phyloP scores from a whole-genome alignment of 305 asterid genomes.

The Ilex paraguariensis region DNA sequence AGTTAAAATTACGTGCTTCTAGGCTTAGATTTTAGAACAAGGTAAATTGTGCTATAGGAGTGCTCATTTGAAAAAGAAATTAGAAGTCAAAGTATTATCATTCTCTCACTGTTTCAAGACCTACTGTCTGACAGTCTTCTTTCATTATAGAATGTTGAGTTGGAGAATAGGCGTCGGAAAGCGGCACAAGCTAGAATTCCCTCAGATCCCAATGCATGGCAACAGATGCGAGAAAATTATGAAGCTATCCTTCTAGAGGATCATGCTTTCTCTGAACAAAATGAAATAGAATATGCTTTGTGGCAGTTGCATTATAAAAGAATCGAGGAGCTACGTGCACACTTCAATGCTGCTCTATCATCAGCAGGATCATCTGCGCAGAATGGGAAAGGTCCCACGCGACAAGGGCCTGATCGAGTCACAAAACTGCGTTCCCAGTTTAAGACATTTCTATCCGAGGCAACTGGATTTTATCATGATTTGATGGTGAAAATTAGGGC shows the following conservation, averaged over 20 bases:
- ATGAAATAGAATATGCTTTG: constrained; percentile 77
- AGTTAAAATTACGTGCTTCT: neutral
- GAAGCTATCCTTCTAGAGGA: constrained; percentile 92
- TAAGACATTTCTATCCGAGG: constrained; percentile 87
- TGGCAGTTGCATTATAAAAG: constrained; percentile 97
- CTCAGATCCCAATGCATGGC: constrained; percentile 94
- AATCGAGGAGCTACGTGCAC: constrained; percentile 85
- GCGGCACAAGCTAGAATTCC: constrained; percentile 87
- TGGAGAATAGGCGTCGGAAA: constrained; percentile 78
- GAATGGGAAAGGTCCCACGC: constrained; percentile 66
- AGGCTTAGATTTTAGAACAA: neutral
- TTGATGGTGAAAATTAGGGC: constrained; percentile 82
- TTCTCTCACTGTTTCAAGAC: neutral
- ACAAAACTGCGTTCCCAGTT: constrained; percentile 80
- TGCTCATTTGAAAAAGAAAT: neutral
- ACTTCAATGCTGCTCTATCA: constrained; percentile 57
- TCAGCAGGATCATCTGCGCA: constrained; percentile 56
- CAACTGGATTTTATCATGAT: constrained; percentile 95
- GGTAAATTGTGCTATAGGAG: too few relatives aligned
- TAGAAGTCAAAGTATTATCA: neutral
- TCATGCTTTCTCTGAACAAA: constrained; percentile 81
- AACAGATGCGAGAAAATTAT: constrained; percentile 88
- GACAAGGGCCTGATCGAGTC: constrained; percentile 66
- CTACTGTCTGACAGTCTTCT: neutral
- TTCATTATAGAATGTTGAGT: constrained; percentile 60